Evolutionary conservation across 768 basidiomycete species (phyloP).

Genomic region (Sarcodon sp.): DNA sequence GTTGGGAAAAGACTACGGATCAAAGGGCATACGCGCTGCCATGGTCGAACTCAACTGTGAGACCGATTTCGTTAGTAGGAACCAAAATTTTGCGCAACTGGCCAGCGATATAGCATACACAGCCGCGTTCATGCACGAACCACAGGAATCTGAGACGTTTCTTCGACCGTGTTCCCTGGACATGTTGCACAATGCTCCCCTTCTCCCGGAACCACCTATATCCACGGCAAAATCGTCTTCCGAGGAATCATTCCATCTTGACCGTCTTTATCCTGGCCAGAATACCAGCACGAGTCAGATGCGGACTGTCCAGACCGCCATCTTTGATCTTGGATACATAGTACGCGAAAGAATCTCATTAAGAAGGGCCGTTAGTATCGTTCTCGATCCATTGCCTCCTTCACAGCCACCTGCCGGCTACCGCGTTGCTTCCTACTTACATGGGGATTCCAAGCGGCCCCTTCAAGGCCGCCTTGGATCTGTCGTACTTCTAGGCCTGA

Average conservation of each 20-base stretch:
- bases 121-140: slow-evolving; percentile 58
- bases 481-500: slow-evolving; percentile 41
- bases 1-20: slow-evolving; percentile 7
- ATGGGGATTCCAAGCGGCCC: slow-evolving; percentile 22
- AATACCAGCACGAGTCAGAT: slow-evolving; percentile 20
- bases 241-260: neutral
- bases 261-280: neutral
- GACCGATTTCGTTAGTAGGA: slow-evolving; percentile 91
- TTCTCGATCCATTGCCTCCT: slow-evolving; percentile 22
- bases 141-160: slow-evolving; percentile 17
- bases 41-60: slow-evolving; percentile 94
- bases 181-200: slow-evolving; percentile 46
- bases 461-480: slow-evolving; percentile 45
- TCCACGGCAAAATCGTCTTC: neutral
- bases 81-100: slow-evolving; percentile 66
- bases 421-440: slow-evolving; percentile 44
- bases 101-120: slow-evolving; percentile 76
- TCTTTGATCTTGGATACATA: slow-evolving; percentile 59
- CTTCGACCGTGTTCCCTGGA: slow-evolving; percentile 42
- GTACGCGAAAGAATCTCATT: slow-evolving; percentile 72
- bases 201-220: slow-evolving; percentile 29
- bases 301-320: slow-evolving; percentile 44
- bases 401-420: slow-evolving; percentile 23
- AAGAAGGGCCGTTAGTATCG: slow-evolving; percentile 39
- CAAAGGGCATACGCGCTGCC: slow-evolving; percentile 52